Evolutionary conservation across 1,139 yeast species (phyloP).

Genomic region (Yamadazyma sp.): DNA sequence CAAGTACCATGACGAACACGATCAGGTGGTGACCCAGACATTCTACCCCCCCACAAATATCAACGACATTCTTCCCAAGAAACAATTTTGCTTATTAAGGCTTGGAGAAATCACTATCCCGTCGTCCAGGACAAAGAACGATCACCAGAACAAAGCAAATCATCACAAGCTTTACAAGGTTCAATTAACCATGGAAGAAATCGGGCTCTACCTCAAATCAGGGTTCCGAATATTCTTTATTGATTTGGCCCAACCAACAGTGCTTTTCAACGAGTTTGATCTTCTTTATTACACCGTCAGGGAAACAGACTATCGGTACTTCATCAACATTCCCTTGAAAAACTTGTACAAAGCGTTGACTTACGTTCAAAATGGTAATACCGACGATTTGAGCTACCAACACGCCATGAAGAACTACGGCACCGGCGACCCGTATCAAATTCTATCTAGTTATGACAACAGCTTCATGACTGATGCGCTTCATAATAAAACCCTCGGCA

Average conservation of each 20-base stretch:
- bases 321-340: conserved; percentile 44
- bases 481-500: conserved; percentile 10
- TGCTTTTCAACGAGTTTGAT: conserved; percentile 45
- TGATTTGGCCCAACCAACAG: conserved; percentile 50
- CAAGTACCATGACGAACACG: conserved; percentile 23
- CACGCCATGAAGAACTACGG: conserved; percentile 25
- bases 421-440: conserved; percentile 29
- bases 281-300: conserved; percentile 41
- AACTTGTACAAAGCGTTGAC: conserved; percentile 43
- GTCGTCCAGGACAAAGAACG: conserved; percentile 5
- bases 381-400: conserved; percentile 19
- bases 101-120: conserved; percentile 48
- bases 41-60: conserved; percentile 60
- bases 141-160: conserved; percentile 8
- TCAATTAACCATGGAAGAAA: conserved; percentile 57
- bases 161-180: conserved; percentile 36
- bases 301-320: conserved; percentile 42
- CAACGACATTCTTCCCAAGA: conserved; percentile 55
- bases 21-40: conserved; percentile 27
- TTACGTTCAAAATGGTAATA: conserved; percentile 30
- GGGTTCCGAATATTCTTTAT: conserved; percentile 60
- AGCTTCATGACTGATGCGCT: conserved; percentile 13
- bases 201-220: conserved; percentile 54
- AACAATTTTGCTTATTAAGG: conserved; percentile 51
- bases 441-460: conserved; percentile 26